phyloP scores from a whole-genome alignment of 106 monocot genomes.

The Hemerocallis citrina region DNA sequence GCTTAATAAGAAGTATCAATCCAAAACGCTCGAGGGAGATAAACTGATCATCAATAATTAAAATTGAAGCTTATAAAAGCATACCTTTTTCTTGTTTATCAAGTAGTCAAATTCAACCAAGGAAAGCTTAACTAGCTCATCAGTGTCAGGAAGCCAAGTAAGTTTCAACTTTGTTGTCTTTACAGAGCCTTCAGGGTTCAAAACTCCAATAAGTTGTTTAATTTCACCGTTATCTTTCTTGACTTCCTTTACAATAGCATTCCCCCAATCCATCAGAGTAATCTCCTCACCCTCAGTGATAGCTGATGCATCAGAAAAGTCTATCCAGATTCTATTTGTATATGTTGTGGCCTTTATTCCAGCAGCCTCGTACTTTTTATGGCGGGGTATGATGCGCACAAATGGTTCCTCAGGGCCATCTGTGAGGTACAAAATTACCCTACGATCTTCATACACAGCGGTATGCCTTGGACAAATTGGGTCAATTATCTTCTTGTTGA shows the following conservation, averaged over 20 bases:
- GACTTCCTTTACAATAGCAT: slow-evolving; percentile 82
- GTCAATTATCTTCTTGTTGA: slow-evolving; percentile 97
- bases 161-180: slow-evolving; percentile 93
- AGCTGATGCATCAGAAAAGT: slow-evolving; percentile 61
- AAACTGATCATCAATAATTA: no score
- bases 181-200: slow-evolving; percentile 81
- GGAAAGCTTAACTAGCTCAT: slow-evolving; percentile 72
- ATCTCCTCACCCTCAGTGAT: slow-evolving; percentile 63
- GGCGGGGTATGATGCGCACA: slow-evolving; percentile 70
- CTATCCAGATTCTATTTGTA: slow-evolving; percentile 76
- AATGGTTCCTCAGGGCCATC: slow-evolving; percentile 84
- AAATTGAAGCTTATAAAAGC: background rate
- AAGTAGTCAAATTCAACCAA: slow-evolving; percentile 87
- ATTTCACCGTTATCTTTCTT: slow-evolving; percentile 60
- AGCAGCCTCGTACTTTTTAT: slow-evolving; percentile 90
- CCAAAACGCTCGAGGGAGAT: no score
- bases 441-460: slow-evolving; percentile 59
- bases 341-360: slow-evolving; percentile 89
- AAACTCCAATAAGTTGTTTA: slow-evolving; percentile 43
- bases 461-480: slow-evolving; percentile 93
- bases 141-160: slow-evolving; percentile 83
- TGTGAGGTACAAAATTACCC: slow-evolving; percentile 49
- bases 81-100: slow-evolving; percentile 95
- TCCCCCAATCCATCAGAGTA: slow-evolving; percentile 99
- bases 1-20: no score